Percentiles rank a stretch among this genome's conserved stretches.
These are phyloP conservation scores for Calocybe gambosa DNA, from an alignment of 1,284 basidiomycete genomes.

Conservation along the genomic window DNA sequence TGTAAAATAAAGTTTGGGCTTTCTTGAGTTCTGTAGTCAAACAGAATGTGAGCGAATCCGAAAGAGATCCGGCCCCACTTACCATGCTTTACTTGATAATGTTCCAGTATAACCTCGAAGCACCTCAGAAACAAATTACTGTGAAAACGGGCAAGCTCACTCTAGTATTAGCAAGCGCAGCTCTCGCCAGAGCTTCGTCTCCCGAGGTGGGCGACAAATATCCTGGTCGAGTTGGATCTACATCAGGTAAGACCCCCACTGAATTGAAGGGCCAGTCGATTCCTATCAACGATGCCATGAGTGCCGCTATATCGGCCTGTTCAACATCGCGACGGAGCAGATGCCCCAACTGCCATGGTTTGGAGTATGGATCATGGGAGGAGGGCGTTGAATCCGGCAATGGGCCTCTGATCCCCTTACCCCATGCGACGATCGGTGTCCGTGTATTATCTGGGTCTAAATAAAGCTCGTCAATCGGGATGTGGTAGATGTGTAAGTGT, in stretches of 20 bases:
- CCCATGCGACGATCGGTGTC: slow-evolving; percentile 84
- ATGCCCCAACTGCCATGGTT: slow-evolving; percentile 52
- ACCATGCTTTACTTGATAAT: slow-evolving; percentile 79
- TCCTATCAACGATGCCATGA: slow-evolving; percentile 75
- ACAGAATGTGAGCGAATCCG: not conserved
- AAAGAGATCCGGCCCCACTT: slow-evolving; percentile 10
- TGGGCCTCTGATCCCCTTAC: slow-evolving; percentile 67
- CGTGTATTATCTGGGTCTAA: slow-evolving; percentile 84
- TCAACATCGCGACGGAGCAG: slow-evolving; percentile 69
- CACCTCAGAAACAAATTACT: not conserved
- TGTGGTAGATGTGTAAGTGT: not conserved
- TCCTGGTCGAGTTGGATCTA: slow-evolving; percentile 50
- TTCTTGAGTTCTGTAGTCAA: slow-evolving; percentile 50
- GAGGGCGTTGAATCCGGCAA: slow-evolving; percentile 45
- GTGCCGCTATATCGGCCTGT: slow-evolving; percentile 78
- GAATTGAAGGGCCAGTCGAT: slow-evolving; percentile 72
- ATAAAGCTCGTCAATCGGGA: slow-evolving; percentile 1
- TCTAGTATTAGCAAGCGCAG: slow-evolving; percentile 68
- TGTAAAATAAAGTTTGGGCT: slow-evolving; percentile 52
- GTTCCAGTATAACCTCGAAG: slow-evolving; percentile 63
- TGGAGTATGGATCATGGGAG: slow-evolving; percentile 67
- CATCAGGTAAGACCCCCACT: slow-evolving; percentile 68
- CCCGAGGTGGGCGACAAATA: slow-evolving; percentile 39
- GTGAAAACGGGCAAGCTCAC: slow-evolving; percentile 23
- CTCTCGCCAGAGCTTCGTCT: slow-evolving; percentile 38